Evolutionary conservation across 23 red algal species (phyloP).

Genomic region (Gracilaria gracilis): DNA sequence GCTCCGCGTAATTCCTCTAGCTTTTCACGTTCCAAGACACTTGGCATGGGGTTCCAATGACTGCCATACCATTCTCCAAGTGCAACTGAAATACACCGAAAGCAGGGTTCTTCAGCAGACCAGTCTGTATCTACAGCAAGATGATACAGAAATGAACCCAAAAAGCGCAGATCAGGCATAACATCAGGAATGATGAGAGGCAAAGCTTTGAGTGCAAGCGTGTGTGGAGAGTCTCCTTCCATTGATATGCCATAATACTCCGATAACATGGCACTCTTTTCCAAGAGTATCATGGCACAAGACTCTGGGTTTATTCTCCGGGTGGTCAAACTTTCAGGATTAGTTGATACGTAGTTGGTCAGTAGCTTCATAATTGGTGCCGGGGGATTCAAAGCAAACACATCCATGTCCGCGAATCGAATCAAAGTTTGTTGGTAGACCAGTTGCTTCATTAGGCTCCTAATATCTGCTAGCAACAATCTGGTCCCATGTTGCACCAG

Average conservation of each 20-base stretch:
- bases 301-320: conserved; percentile 56
- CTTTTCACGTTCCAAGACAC: neutral
- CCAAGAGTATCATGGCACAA: conserved; percentile 62
- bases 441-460: conserved; percentile 41
- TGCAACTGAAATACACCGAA: conserved; percentile 47
- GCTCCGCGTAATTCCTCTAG: neutral
- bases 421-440: conserved; percentile 77
- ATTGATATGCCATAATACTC: conserved; percentile 68
- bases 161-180: conserved; percentile 32
- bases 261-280: conserved; percentile 58
- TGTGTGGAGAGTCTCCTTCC: conserved; percentile 3
- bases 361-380: conserved; percentile 59
- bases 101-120: conserved; percentile 55
- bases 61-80: conserved; percentile 65
- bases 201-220: conserved; percentile 8
- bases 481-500: conserved; percentile 82
- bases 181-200: conserved; percentile 58
- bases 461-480: conserved; percentile 74
- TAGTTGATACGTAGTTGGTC: conserved; percentile 9
- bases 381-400: conserved; percentile 22
- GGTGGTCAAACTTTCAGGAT: neutral
- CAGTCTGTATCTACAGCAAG: conserved; percentile 70
- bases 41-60: conserved; percentile 47
- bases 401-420: conserved; percentile 76
- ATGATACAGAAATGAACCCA: conserved; percentile 60